Evolutionary conservation across 2,329 filamentous ascomycete genomes (phyloP).

Genomic region (Cladosporium sp.): DNA sequence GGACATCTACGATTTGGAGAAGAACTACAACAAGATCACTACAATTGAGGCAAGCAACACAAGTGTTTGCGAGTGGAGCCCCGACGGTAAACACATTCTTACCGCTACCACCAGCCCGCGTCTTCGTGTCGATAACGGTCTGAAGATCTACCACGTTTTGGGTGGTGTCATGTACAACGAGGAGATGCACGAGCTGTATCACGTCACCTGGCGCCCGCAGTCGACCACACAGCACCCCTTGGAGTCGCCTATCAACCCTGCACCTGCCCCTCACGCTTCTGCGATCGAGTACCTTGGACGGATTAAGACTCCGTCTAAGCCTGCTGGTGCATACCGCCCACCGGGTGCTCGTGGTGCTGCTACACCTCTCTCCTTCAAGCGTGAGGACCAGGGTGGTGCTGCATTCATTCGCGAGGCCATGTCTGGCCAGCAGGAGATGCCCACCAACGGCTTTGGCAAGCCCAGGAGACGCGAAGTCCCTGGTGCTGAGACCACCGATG

Average conservation of each 20-base stretch:
- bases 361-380: constrained; percentile 93
- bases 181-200: constrained; percentile 92
- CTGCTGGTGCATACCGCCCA: constrained; percentile 93
- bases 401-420: constrained; percentile 82
- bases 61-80: constrained; percentile 95
- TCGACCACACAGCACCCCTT: constrained; percentile 61
- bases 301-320: constrained; percentile 92
- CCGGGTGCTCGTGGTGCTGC: constrained; percentile 86
- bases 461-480: constrained; percentile 77
- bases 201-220: constrained; percentile 81
- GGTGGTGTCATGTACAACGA: constrained; percentile 92
- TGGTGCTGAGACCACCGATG: constrained; percentile 73
- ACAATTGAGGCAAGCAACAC: constrained; percentile 96
- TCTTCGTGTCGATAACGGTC: constrained; percentile 92
- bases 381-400: constrained; percentile 92
- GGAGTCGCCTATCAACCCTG: constrained; percentile 64
- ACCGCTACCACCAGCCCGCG: constrained; percentile 97
- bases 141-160: constrained; percentile 91
- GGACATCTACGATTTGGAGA: constrained; percentile 94
- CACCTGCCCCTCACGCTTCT: constrained; percentile 79
- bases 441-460: constrained; percentile 76
- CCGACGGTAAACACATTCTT: constrained; percentile 91
- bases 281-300: constrained; percentile 80
- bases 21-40: constrained; percentile 87
- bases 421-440: constrained; percentile 43